Evolutionary conservation across 1,284 basidiomycete genomes (phyloP).

Genomic region (Puccinia polysora): DNA sequence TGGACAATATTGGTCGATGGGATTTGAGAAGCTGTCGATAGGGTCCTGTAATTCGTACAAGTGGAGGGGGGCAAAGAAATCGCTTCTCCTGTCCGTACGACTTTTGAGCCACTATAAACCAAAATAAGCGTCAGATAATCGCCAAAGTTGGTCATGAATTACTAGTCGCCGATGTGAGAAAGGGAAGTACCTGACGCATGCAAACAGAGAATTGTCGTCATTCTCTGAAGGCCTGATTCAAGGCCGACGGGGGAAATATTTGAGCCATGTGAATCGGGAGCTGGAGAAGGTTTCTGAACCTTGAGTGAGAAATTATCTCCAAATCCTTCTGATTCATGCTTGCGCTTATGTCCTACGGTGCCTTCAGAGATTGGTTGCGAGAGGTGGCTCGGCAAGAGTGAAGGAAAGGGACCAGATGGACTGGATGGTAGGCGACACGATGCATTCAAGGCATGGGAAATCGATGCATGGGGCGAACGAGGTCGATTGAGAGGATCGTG

Average conservation of each 20-base stretch:
- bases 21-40: constrained; percentile 32
- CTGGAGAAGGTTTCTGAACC: background rate
- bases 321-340: constrained; percentile 2
- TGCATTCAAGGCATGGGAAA: background rate
- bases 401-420: constrained; percentile 13
- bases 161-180: background rate
- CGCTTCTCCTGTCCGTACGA: constrained; percentile 44
- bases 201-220: constrained; percentile 39
- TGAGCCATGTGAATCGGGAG: background rate
- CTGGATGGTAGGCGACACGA: background rate
- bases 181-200: constrained; percentile 33
- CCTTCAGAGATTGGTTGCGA: background rate
- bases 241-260: constrained; percentile 10
- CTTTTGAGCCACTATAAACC: constrained; percentile 38
- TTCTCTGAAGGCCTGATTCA: constrained; percentile 28
- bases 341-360: constrained; percentile 1
- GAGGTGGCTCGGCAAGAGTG: constrained; percentile 7
- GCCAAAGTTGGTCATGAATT: background rate
- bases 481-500: background rate
- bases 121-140: background rate
- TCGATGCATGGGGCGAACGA: background rate
- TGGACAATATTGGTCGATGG: constrained; percentile 35
- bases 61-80: constrained; percentile 39
- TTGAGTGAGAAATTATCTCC: background rate
- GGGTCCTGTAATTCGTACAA: constrained; percentile 42